A percentile compares a stretch with the other conserved stretches of the same genome.
These are phyloP conservation scores for Stylonectria norvegica DNA, from an alignment of 2,329 filamentous ascomycete genomes.

Conservation along the genomic window DNA sequence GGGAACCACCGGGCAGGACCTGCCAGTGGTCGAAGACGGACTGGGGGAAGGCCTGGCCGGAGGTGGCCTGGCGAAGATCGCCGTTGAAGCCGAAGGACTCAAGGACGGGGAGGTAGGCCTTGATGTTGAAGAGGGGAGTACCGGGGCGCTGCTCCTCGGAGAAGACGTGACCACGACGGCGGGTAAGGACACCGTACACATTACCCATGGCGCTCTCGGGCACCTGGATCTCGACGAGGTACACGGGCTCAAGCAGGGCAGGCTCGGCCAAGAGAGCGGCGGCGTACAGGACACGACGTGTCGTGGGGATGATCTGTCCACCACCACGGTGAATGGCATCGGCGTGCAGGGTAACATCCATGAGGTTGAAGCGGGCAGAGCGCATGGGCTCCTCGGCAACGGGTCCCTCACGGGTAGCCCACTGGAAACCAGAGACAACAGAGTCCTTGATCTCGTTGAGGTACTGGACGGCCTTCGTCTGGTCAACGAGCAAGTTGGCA, in stretches of 20 bases:
- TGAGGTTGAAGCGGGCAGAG: slow-evolving; percentile 94
- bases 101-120: slow-evolving; percentile 93
- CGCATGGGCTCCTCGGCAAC: slow-evolving; percentile 98
- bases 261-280: slow-evolving; percentile 87
- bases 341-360: slow-evolving; percentile 98
- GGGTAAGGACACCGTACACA: slow-evolving; percentile 98
- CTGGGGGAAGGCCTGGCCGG: slow-evolving; percentile 98
- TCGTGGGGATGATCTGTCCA: slow-evolving; percentile 97
- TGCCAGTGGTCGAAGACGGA: slow-evolving; percentile 99
- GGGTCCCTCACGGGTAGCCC: slow-evolving; percentile 96
- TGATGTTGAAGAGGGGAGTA: slow-evolving; percentile 99
- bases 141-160: slow-evolving; percentile 95
- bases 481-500: slow-evolving; percentile 97
- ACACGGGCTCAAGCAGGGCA: slow-evolving; percentile 92
- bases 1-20: slow-evolving; percentile 88
- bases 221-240: slow-evolving; percentile 98
- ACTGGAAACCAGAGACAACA: slow-evolving; percentile 99
- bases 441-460: slow-evolving; percentile 99
- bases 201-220: slow-evolving; percentile 98
- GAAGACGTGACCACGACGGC: slow-evolving; percentile 98
- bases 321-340: slow-evolving; percentile 99
- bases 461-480: slow-evolving; percentile 99
- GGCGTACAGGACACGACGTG: slow-evolving; percentile 96
- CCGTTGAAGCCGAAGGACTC: slow-evolving; percentile 99
- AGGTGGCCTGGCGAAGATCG: slow-evolving; percentile 89